A percentile compares a stretch with the other conserved stretches of the same genome.
phyloP scores from a whole-genome alignment of 164 flowering plant species.

The Vitis cinerea region DNA sequence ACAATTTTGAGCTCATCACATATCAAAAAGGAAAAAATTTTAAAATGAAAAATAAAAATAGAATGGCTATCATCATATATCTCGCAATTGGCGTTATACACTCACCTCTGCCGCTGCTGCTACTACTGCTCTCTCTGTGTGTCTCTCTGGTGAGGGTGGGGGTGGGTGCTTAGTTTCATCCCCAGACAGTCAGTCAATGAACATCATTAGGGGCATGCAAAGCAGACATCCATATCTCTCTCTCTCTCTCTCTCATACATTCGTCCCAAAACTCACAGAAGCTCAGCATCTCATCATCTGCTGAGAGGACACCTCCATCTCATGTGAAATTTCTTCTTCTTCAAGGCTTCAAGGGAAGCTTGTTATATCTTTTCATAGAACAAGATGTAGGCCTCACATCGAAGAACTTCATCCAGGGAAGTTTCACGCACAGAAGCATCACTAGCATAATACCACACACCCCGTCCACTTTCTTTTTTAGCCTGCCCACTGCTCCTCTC shows the following conservation, averaged over 20 bases:
- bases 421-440: constrained; percentile 66
- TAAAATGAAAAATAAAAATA: too few relatives aligned
- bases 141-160: not conserved
- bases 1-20: not conserved
- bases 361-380: constrained; percentile 54
- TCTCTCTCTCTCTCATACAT: too few relatives aligned
- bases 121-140: not conserved
- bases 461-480: constrained; percentile 19
- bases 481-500: constrained; percentile 22
- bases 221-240: too few relatives aligned
- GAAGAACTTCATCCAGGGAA: constrained; percentile 71
- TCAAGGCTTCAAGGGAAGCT: too few relatives aligned
- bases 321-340: constrained; percentile 1
- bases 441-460: constrained; percentile 73
- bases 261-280: too few relatives aligned
- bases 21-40: not conserved
- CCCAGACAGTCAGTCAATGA: not conserved
- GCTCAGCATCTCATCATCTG: too few relatives aligned
- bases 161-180: constrained; percentile 12
- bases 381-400: constrained; percentile 81
- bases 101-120: constrained; percentile 12
- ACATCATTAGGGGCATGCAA: not conserved
- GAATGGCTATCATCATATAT: constrained; percentile 9
- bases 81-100: constrained; percentile 15
- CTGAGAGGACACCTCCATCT: constrained; percentile 1